Evolutionary conservation across 345 rosid genomes (phyloP).

Genomic region (Rubroshorea leprosula): DNA sequence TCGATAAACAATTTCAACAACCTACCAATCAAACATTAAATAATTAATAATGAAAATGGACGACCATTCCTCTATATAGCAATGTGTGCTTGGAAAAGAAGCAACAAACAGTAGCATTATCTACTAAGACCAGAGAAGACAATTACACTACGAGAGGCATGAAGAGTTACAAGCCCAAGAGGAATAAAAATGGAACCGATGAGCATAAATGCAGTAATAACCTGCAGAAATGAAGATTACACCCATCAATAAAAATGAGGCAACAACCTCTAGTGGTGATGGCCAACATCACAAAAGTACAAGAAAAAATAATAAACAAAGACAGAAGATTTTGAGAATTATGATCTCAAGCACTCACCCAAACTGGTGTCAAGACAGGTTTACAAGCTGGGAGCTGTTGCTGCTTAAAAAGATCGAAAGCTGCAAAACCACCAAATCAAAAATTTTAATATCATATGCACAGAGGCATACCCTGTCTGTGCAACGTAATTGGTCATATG

Average conservation of each 20-base stretch:
- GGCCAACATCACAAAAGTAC: slow-evolving; percentile 4
- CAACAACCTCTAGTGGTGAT: slow-evolving; percentile 39
- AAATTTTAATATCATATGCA: neutral
- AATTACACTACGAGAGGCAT: slow-evolving; percentile 58
- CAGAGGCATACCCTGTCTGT: neutral
- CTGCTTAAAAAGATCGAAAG: slow-evolving; percentile 55
- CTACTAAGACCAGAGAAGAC: slow-evolving; percentile 7
- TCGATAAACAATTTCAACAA: slow-evolving; percentile 59
- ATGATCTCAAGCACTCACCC: slow-evolving; percentile 37
- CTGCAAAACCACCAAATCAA: slow-evolving; percentile 30
- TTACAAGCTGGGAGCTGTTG: slow-evolving; percentile 86
- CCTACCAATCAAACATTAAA: slow-evolving; percentile 36
- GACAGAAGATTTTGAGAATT: neutral
- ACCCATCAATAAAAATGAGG: slow-evolving; percentile 42
- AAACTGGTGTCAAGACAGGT: slow-evolving; percentile 69
- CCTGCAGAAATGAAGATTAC: slow-evolving; percentile 57
- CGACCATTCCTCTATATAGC: neutral
- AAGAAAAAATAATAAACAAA: slow-evolving; percentile 2
- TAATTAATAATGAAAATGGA: neutral
- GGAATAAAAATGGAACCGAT: slow-evolving; percentile 57
- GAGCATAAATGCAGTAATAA: slow-evolving; percentile 45
- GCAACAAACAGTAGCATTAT: slow-evolving; percentile 4
- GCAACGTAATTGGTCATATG: too few species aligned
- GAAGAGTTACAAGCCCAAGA: slow-evolving; percentile 56
- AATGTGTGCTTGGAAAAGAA: slow-evolving; percentile 3